These are phyloP conservation scores for Takashimella tepidaria DNA, from an alignment of 1,284 basidiomycete genomes.

Conservation along the genomic window DNA sequence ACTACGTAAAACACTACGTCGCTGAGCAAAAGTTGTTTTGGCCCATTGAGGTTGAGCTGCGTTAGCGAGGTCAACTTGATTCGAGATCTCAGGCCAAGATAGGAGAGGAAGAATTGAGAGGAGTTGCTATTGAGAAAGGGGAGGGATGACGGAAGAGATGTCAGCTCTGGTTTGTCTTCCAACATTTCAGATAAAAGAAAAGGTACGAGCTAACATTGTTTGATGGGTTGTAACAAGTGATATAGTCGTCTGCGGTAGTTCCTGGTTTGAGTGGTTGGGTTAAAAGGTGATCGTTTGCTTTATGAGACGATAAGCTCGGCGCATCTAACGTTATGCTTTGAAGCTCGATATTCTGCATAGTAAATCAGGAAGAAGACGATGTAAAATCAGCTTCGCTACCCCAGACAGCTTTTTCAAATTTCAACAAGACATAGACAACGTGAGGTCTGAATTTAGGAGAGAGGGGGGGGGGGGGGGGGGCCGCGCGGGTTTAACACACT, in stretches of 20 bases:
- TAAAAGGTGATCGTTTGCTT: too few species aligned
- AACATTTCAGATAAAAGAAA: constrained; percentile 50
- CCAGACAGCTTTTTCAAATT: not conserved
- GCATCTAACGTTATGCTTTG: constrained; percentile 48
- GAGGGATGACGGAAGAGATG: not conserved
- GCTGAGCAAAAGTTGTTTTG: constrained; percentile 65
- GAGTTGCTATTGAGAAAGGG: constrained; percentile 28
- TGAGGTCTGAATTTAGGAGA: too few species aligned
- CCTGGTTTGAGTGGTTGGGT: constrained; percentile 55
- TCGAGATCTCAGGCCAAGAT: constrained; percentile 59
- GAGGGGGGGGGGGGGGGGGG: constrained; percentile 3
- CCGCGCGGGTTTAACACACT: constrained; percentile 48
- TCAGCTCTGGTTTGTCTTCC: constrained; percentile 52
- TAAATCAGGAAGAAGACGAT: too few species aligned
- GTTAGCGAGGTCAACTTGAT: constrained; percentile 64
- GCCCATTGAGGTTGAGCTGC: constrained; percentile 68
- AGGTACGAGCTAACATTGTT: constrained; percentile 61
- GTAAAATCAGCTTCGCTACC: constrained; percentile 38
- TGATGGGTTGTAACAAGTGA: constrained; percentile 87
- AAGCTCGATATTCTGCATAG: constrained; percentile 54
- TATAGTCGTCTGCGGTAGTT: constrained; percentile 55
- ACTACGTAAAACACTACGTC: constrained; percentile 74
- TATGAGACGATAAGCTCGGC: constrained; percentile 56
- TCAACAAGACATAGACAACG: not conserved
- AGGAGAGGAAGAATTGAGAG: constrained; percentile 55